Evolutionary conservation across 1,284 basidiomycete species (phyloP).

Genomic region (Naganishia sp.): DNA sequence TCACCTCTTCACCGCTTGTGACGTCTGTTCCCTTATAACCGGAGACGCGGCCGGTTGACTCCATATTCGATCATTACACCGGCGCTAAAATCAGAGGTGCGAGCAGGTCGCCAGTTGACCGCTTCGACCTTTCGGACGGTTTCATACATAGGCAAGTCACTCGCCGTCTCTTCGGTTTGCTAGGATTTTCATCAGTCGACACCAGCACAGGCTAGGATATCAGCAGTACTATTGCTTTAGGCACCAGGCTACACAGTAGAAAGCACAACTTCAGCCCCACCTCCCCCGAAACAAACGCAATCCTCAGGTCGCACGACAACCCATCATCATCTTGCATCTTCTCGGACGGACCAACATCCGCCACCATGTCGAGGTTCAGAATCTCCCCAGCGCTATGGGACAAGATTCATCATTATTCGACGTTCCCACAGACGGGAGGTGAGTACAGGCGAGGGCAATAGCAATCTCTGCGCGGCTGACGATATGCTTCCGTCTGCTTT

Average conservation of each 20-base stretch:
- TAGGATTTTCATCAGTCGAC: neutral
- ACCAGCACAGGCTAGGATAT: no score
- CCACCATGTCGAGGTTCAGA: constrained; percentile 54
- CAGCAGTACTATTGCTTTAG: no score
- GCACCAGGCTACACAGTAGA: no score
- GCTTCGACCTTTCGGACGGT: no score
- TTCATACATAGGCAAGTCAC: no score
- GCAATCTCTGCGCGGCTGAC: neutral
- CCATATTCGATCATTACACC: no score
- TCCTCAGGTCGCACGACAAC: constrained; percentile 16
- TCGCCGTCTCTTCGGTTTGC: neutral
- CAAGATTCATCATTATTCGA: constrained; percentile 89
- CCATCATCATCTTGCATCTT: neutral
- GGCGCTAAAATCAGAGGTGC: no score
- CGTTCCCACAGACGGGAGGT: constrained; percentile 90
- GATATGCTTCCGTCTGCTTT: neutral
- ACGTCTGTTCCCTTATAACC: no score
- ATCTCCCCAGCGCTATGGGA: constrained; percentile 84
- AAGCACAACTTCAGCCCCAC: neutral
- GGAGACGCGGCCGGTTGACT: no score
- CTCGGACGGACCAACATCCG: neutral
- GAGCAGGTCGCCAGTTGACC: no score
- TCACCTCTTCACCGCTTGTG: no score
- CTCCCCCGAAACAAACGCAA: neutral
- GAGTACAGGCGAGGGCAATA: constrained; percentile 41